These are phyloP conservation scores for Albifimbria verrucaria DNA, from an alignment of 2,329 filamentous ascomycete genomes.

Conservation along the genomic window DNA sequence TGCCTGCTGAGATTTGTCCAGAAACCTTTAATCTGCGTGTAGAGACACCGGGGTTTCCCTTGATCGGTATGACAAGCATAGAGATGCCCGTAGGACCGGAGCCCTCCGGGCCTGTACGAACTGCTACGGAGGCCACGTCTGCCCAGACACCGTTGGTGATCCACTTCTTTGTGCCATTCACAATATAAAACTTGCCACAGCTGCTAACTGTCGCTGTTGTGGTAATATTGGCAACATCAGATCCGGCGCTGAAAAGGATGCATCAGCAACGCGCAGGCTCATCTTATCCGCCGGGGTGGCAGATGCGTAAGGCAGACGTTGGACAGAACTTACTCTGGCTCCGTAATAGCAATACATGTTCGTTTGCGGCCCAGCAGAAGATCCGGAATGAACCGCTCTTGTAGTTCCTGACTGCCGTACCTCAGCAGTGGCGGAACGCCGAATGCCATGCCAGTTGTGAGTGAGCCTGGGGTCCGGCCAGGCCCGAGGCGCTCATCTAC, in stretches of 20 bases:
- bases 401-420: slow-evolving; percentile 59
- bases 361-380: slow-evolving; percentile 64
- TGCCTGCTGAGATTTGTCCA: slow-evolving; percentile 63
- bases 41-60: slow-evolving; percentile 60
- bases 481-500: slow-evolving; percentile 62
- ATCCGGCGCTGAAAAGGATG: slow-evolving; percentile 49
- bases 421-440: slow-evolving; percentile 70
- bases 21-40: slow-evolving; percentile 67
- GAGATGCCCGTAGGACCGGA: slow-evolving; percentile 61
- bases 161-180: slow-evolving; percentile 80
- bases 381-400: slow-evolving; percentile 65
- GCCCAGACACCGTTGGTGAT: slow-evolving; percentile 72
- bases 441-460: slow-evolving; percentile 71
- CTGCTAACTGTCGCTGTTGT: slow-evolving; percentile 61
- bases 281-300: too few relatives aligned
- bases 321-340: slow-evolving; percentile 49
- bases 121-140: slow-evolving; percentile 67
- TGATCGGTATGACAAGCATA: slow-evolving; percentile 68
- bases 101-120: slow-evolving; percentile 61
- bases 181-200: slow-evolving; percentile 65
- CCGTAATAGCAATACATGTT: slow-evolving; percentile 74
- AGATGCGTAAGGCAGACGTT: not conserved
- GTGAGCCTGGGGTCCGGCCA: slow-evolving; percentile 61
- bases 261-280: too few relatives aligned
- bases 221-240: slow-evolving; percentile 69